Evolutionary conservation across 352 stramenopile species (phyloP).

Genomic region (Elongisporangium undulatum): DNA sequence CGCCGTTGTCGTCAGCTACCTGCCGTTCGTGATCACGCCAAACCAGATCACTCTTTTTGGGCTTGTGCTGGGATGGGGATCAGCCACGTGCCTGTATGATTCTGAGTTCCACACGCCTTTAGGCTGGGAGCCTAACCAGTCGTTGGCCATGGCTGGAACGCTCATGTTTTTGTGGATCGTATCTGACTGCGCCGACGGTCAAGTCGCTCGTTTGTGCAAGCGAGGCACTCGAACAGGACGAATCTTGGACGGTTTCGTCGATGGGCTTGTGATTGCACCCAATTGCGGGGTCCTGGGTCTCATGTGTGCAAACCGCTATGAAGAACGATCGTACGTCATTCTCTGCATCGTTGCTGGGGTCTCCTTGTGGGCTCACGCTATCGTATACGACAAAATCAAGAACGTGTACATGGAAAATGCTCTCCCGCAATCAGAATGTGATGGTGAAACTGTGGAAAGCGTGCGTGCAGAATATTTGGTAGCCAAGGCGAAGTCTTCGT

Average conservation of each 20-base stretch:
- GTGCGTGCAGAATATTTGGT: constrained; percentile 63
- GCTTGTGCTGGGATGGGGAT: constrained; percentile 59
- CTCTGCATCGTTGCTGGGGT: constrained; percentile 54
- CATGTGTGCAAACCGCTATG: constrained; percentile 56
- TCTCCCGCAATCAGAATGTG: constrained; percentile 68
- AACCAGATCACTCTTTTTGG: constrained; percentile 87
- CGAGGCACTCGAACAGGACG: constrained; percentile 73
- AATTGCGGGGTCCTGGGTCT: constrained; percentile 64
- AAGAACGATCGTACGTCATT: constrained; percentile 36
- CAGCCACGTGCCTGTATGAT: constrained; percentile 71
- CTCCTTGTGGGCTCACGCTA: constrained; percentile 74
- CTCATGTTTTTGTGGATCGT: constrained; percentile 86
- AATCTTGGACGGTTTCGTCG: constrained; percentile 76
- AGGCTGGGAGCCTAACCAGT: constrained; percentile 48
- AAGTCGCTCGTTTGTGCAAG: constrained; percentile 80
- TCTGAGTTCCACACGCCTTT: constrained; percentile 75
- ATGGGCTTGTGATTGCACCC: constrained; percentile 67
- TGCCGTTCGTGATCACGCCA: constrained; percentile 79
- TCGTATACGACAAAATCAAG: constrained; percentile 86
- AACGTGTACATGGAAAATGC: constrained; percentile 87
- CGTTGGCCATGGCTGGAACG: constrained; percentile 40
- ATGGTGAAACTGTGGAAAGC: constrained; percentile 77
- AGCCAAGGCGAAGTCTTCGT: constrained; percentile 57
- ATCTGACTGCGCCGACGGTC: constrained; percentile 79
- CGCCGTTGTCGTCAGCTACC: constrained; percentile 76